These are phyloP conservation scores for Komagataella populi DNA, from an alignment of 805 yeast species.

Conservation along the genomic window DNA sequence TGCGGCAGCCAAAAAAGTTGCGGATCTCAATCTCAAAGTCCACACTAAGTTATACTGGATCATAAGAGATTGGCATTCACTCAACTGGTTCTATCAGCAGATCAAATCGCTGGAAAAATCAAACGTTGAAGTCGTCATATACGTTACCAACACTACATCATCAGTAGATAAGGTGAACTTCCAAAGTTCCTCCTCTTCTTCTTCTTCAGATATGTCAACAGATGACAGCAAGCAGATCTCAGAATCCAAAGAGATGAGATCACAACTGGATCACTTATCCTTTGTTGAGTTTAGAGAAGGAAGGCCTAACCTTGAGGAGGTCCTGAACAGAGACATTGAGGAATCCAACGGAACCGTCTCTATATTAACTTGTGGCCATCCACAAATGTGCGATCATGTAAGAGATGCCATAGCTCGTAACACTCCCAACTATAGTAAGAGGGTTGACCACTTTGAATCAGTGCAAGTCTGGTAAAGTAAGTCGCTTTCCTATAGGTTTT, in stretches of 20 bases:
- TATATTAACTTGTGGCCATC: constrained; percentile 36
- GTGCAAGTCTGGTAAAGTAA: constrained; percentile 49
- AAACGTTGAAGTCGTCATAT: constrained; percentile 17
- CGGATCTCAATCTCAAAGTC: constrained; percentile 12
- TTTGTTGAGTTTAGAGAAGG: constrained; percentile 29
- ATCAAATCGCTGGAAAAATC: constrained; percentile 17
- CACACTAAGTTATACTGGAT: constrained; percentile 47
- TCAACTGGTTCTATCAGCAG: constrained; percentile 38
- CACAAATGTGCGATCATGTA: constrained; percentile 33
- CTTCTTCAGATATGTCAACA: neutral
- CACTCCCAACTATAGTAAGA: constrained; percentile 10
- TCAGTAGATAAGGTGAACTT: constrained; percentile 7
- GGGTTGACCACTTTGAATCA: constrained; percentile 68
- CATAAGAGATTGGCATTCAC: constrained; percentile 35
- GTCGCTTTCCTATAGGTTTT: neutral
- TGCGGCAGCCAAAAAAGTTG: constrained; percentile 20
- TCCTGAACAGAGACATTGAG: constrained; percentile 22
- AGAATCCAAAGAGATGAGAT: constrained; percentile 2
- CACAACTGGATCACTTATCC: constrained; percentile 12
- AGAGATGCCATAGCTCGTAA: constrained; percentile 31
- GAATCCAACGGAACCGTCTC: constrained; percentile 26
- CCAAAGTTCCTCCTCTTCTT: neutral
- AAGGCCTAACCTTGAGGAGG: constrained; percentile 23
- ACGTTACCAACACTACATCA: constrained; percentile 18
- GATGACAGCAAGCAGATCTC: neutral